Percentiles rank a stretch among this genome's conserved stretches.
Evolutionary conservation across 2,329 filamentous ascomycete genomes (phyloP).

Genomic region (Verticillium longisporum): DNA sequence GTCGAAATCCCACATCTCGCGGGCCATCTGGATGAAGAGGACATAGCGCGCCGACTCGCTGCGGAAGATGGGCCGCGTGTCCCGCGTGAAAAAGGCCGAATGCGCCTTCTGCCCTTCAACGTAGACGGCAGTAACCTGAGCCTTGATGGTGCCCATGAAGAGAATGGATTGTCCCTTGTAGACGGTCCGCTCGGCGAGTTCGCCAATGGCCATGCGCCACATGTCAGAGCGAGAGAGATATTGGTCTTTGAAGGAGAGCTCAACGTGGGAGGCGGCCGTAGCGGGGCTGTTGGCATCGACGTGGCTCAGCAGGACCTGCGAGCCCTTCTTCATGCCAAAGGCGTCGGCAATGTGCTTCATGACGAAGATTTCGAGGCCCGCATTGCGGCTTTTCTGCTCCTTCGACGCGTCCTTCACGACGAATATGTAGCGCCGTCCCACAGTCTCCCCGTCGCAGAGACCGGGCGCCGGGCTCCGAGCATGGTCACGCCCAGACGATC

Average conservation of each 20-base stretch:
- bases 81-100: constrained; percentile 80
- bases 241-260: constrained; percentile 89
- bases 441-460: constrained; percentile 12
- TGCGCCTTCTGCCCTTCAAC: constrained; percentile 73
- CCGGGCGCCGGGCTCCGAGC: constrained; percentile 1
- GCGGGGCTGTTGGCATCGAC: constrained; percentile 45
- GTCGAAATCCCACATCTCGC: constrained; percentile 99
- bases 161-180: constrained; percentile 86
- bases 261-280: constrained; percentile 79
- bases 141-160: constrained; percentile 94
- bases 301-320: constrained; percentile 57
- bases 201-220: constrained; percentile 82
- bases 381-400: constrained; percentile 58
- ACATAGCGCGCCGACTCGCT: constrained; percentile 94
- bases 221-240: constrained; percentile 91
- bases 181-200: constrained; percentile 73
- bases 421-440: constrained; percentile 56
- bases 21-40: constrained; percentile 94
- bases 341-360: constrained; percentile 70
- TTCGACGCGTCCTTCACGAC: constrained; percentile 64
- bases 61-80: constrained; percentile 88
- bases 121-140: constrained; percentile 72
- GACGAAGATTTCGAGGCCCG: constrained; percentile 65
- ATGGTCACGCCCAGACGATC: constrained; percentile 11
- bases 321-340: constrained; percentile 74